Evolutionary conservation across 495 filamentous ascomycete genomes (phyloP), one percentile per base, ranked within the genome.

Genomic region (Penicillium waksmanii): DNA sequence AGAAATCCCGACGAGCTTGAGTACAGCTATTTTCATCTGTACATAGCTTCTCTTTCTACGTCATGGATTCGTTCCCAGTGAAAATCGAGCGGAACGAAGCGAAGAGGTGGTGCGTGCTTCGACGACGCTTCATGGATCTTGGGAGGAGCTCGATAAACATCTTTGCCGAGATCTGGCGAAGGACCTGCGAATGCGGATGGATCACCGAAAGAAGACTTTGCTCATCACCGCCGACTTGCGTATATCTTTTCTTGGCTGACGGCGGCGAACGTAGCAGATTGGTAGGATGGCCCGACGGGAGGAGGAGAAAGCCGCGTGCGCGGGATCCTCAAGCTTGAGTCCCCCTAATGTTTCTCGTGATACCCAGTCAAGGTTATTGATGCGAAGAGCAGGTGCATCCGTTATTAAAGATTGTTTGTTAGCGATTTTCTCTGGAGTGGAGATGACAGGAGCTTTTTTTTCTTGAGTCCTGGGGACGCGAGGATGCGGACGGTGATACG

Each of bases 201-300:
- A 34, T 18, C 13, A 51, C 15, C 25, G 31, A n/a, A 0, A 34
- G 18, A 51, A 18, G 13, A 18, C 31, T 9, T 12, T 36, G 49
- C 25, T 5, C 31, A 36, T 55, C 46, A 55, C 44, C 52, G 35
- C 18, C 42, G 11, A 4, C 27, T 56, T 61, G 53, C 58, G 53
- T 56, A 47, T 46, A 19, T 33, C 46, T 18, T 27, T 55, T 17
- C 58, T 56, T 61, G 58, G 53, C 47, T 46, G 38, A 31, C 46
- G 48, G 21, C 27, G 51, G 38, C 11, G 31, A 15, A 7, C 11
- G 31, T 21, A 18, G 25, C 21, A 27, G 47, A 50, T 27, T 33
- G 47, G 47, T 25, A 25, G 47, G 25, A 27, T 18, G 31, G 3
- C 27, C 19, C 49, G 27, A 18, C 9, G 25, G n/a, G n/a, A 23